A percentile compares a stretch with the other conserved stretches of the same genome.
Conservation (phyloP, 768 basidiomycete genomes). For the Calocybe indica region DNA sequence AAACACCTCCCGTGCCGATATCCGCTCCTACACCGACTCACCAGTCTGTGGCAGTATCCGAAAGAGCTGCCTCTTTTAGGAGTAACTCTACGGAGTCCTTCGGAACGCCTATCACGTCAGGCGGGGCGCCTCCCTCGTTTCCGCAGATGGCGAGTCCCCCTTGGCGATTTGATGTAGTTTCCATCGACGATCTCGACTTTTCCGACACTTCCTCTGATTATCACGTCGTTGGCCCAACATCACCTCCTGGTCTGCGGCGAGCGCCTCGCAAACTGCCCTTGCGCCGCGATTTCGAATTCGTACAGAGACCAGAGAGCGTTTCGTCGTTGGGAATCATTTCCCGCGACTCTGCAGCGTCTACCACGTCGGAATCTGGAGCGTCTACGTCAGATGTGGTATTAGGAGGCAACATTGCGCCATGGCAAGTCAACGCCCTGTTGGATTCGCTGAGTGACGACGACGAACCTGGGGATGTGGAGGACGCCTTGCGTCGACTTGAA, state of each 20-base stretch:
- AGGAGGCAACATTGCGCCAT: conserved; percentile 57
- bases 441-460: conserved; percentile 71
- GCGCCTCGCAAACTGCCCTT: conserved; percentile 57
- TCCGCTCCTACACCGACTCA: too few species aligned
- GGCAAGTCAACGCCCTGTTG: conserved; percentile 78
- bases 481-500: conserved; percentile 74
- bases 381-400: conserved; percentile 34
- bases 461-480: conserved; percentile 76
- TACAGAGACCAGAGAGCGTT: conserved; percentile 64
- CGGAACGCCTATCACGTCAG: conserved; percentile 33
- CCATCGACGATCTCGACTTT: conserved; percentile 76
- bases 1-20: too few species aligned
- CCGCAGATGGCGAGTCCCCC: conserved; percentile 32
- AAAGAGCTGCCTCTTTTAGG: conserved; percentile 30
- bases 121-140: conserved; percentile 30
- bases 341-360: conserved; percentile 52
- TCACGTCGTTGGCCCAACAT: conserved; percentile 30
- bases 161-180: conserved; percentile 67
- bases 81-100: conserved; percentile 49
- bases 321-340: conserved; percentile 76
- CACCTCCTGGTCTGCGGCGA: conserved; percentile 50
- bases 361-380: conserved; percentile 27
- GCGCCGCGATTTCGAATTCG: conserved; percentile 78
- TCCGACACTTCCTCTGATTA: conserved; percentile 68
- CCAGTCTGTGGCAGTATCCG: neutral